These are phyloP conservation scores for Chlorella vulgaris DNA, from an alignment of 139 green algal species.

Conservation along the genomic window DNA sequence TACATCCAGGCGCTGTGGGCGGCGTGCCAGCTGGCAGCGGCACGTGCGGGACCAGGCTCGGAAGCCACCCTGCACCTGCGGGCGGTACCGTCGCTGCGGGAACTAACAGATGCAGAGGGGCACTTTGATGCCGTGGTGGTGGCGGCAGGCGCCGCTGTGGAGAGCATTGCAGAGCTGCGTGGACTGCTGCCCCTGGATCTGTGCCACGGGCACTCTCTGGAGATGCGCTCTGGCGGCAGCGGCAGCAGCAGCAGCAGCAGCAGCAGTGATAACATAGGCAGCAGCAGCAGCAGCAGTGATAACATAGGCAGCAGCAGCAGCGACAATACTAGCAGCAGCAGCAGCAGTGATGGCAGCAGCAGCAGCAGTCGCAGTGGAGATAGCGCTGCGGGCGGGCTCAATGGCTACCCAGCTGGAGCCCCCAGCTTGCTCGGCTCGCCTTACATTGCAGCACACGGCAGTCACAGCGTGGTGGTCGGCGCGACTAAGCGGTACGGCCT, in stretches of 20 bases:
- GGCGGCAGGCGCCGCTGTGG: slow-evolving; percentile 70
- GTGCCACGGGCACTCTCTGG: slow-evolving; percentile 67
- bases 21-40: slow-evolving; percentile 50
- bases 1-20: slow-evolving; percentile 60
- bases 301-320: not conserved
- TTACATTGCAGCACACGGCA: slow-evolving; percentile 72
- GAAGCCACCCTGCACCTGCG: slow-evolving; percentile 24
- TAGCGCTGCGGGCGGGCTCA: too few relatives aligned
- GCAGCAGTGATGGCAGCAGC: not conserved
- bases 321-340: not conserved
- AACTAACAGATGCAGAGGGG: slow-evolving; percentile 39
- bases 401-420: slow-evolving; percentile 37
- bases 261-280: not conserved
- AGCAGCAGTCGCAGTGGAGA: not conserved
- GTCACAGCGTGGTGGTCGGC: slow-evolving; percentile 61
- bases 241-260: not conserved
- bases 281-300: not conserved
- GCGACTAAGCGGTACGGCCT: slow-evolving; percentile 71
- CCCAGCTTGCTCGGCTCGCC: slow-evolving; percentile 78
- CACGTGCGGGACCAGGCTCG: slow-evolving; percentile 7
- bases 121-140: slow-evolving; percentile 66
- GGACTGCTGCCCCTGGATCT: slow-evolving; percentile 56
- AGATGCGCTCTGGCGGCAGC: slow-evolving; percentile 46
- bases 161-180: slow-evolving; percentile 53
- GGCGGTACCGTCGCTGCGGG: slow-evolving; percentile 47